Base-by-base conservation (phyloP, 2,329 filamentous ascomycete species). In the Fusarium graminum region DNA sequence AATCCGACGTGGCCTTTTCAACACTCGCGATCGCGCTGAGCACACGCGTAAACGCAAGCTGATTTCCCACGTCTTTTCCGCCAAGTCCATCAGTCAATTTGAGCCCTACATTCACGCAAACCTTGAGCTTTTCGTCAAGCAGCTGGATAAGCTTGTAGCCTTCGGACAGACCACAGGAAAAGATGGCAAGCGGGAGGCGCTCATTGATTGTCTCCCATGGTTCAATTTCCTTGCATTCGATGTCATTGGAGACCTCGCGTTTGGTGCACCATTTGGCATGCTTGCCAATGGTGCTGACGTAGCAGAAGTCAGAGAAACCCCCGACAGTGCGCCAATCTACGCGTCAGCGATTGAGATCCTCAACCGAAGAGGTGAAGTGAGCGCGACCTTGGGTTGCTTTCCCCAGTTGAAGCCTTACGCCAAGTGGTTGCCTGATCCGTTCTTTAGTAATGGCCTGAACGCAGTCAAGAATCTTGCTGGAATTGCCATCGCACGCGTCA, bases 11-110 rank as follows among this genome's bases (percentile, higher is more conserved):
- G 93, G 93, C 19, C 83, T 97, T 13, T 97, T 97, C 87, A 97
- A 96, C 78, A 97, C 93, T 0, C 85, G 94, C 30, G 88, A 94
- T 79, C 86, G 94, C 46, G 82, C 83, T 1, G 92, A 97, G 74
- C 93, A 97, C 77, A 90, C 90, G 0, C 88, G 93, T 65, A 97
- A 97, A 85, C 88, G 93, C 72, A 97, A 97, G 85, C 90, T 92
- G 4, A 87, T 97, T 45, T 89, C 92, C 2, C 92, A 97, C 77
- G 95, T 92, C 30, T 97, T 97, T 80, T 92, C 89, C 14, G 85
- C 90, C 62, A 96, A 94, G 80, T 92, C 88, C 11, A 85, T 97
- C 52, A 84, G 85, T 59, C 89, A 97, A 75, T 96, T 97, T 74
- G 93, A 97, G 80, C 91, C 93, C 50, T 97, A 94, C 78, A 94